Evolutionary conservation across 2,329 filamentous ascomycete species (phyloP).

Genomic region (Pestalotiopsis sp.): DNA sequence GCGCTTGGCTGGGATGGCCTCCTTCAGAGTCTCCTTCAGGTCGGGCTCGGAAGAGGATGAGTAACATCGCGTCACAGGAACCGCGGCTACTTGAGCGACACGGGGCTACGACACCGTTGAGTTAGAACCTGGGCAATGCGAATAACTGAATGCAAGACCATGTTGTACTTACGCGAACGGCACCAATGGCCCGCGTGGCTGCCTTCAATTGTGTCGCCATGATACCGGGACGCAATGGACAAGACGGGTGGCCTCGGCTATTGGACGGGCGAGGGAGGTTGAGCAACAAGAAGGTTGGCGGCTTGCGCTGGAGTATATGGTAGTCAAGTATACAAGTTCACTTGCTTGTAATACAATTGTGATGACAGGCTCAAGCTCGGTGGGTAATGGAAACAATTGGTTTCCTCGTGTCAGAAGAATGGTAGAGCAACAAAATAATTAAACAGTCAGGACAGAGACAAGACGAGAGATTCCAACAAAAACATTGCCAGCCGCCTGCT

Average conservation of each 20-base stretch:
- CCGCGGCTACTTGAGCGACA: constrained; percentile 29
- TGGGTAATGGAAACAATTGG: background rate
- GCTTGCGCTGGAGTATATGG: background rate
- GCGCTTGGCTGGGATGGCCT: constrained; percentile 86
- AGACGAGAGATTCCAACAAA: background rate
- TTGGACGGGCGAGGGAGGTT: background rate
- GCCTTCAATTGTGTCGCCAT: constrained; percentile 70
- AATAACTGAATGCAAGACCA: background rate
- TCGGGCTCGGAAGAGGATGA: constrained; percentile 80
- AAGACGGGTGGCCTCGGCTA: constrained; percentile 13
- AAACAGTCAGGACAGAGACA: background rate
- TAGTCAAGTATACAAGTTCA: background rate
- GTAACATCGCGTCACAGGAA: constrained; percentile 58
- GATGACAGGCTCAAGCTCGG: background rate
- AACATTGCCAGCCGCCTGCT: background rate
- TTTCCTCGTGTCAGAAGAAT: background rate
- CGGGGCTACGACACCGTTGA: constrained; percentile 28
- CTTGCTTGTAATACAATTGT: background rate
- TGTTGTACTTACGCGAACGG: constrained; percentile 58
- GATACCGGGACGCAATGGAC: constrained; percentile 18
- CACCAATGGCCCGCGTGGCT: constrained; percentile 65
- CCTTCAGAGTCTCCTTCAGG: constrained; percentile 84
- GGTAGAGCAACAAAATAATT: background rate
- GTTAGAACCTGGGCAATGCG: background rate
- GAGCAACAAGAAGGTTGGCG: background rate